Conservation (phyloP, 2,329 filamentous ascomycete genomes). For the Monilinia aucupariae region DNA sequence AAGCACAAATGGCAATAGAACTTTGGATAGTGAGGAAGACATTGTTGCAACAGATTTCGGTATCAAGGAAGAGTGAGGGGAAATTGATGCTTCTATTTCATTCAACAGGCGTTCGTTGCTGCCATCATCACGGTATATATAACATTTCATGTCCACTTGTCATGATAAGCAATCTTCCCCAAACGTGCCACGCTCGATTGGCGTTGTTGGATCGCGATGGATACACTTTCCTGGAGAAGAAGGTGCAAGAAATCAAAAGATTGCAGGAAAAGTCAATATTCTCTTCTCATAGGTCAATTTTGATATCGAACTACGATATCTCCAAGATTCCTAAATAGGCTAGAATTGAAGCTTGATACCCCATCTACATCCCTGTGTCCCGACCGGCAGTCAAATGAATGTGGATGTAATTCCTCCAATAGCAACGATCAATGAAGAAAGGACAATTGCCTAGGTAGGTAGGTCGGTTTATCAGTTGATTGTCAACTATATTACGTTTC, state of each 20-base stretch:
- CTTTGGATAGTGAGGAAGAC: conserved; percentile 2
- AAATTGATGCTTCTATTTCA: conserved; percentile 9
- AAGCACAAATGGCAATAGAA: conserved; percentile 12
- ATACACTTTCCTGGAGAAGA: conserved; percentile 6
- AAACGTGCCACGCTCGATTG: conserved; percentile 11
- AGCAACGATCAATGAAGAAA: neutral
- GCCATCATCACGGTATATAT: neutral
- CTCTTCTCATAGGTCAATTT: conserved; percentile 14
- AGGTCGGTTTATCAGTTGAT: neutral
- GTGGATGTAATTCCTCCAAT: conserved; percentile 3
- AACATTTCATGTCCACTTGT: conserved; percentile 1
- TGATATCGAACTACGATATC: conserved; percentile 2
- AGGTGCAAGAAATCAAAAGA: conserved; percentile 6
- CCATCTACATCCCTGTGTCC: conserved; percentile 2
- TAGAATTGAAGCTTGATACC: neutral
- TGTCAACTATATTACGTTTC: conserved; percentile 10
- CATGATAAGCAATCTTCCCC: conserved; percentile 13
- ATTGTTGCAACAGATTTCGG: conserved; percentile 1
- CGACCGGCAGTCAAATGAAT: conserved; percentile 15
- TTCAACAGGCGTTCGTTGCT: neutral
- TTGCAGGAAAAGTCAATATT: neutral
- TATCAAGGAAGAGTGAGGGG: conserved; percentile 4
- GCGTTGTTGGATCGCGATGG: neutral
- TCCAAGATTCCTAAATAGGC: conserved; percentile 3
- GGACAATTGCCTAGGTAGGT: no score